Base-by-base conservation (phyloP, 2,329 filamentous ascomycete species). In the Hymenoscyphus linearis region DNA sequence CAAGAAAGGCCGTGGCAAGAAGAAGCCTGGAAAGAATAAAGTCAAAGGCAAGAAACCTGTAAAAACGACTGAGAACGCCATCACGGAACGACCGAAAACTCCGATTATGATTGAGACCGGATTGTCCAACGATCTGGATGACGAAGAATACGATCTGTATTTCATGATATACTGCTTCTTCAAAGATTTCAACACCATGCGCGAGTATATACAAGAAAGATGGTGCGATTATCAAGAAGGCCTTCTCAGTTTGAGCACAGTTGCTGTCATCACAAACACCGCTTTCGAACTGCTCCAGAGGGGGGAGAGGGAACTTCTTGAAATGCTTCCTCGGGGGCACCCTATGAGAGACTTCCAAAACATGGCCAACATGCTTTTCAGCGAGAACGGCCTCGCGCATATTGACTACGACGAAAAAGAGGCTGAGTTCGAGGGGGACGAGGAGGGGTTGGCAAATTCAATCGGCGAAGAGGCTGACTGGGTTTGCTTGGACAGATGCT, bases 161-260 rank as follows among this genome's bases (percentile, higher is more conserved):
- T 72, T 74, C 69, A 65, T 74, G 56, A 62, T 75, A 25, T 73
- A 74, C 55, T 74, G 72, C 62, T 73, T 74, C 60, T 74, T 74
- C 60, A 70, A 71, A 16, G 73, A 74, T 60, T 74, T 72, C 63
- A 74, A 72, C 58, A 37, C 55, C 36, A 69, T 74, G 57, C 67
- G 71, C 18, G 68, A 69, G 37, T 69, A 72, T 56, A 59, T 74
- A 5, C 57, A 61, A 6, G 72, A 74, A 52, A 64, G 68, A 13
- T 74, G 72, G 71, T 70, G 68, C 58, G 72, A 74, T 52, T 74
- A 73, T 62, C 71, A 58, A 10, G 59, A 66, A 3, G 65, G 61
- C 56, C 57, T 73, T 65, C 37, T 68, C 66, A 53, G 62, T 65
- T 44, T 72, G 64, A 10, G 65, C 66, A 12, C 64, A 62, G 44